Conservation (phyloP, 2,329 filamentous ascomycete species). For the Cordyceps sp. region DNA sequence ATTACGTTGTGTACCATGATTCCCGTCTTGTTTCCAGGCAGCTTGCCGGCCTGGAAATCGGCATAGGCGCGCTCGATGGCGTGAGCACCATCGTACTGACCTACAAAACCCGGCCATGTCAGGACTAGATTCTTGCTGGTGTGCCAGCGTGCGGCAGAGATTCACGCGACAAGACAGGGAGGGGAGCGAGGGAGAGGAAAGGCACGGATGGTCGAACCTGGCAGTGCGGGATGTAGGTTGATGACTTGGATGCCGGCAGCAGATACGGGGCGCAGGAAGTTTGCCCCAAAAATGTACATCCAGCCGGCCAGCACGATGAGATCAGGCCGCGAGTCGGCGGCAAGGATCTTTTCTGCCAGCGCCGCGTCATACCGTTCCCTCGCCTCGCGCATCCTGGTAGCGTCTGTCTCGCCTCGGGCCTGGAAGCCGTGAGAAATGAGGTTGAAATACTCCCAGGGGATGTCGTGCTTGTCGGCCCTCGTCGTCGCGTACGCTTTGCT, state of each 20-base stretch:
- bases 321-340: slow-evolving; percentile 38
- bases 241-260: slow-evolving; percentile 50
- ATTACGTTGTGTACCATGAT: slow-evolving; percentile 86
- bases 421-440: slow-evolving; percentile 54
- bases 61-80: slow-evolving; percentile 67
- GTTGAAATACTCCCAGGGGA: slow-evolving; percentile 70
- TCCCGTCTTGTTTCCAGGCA: slow-evolving; percentile 47
- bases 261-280: slow-evolving; percentile 54
- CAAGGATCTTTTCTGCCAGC: slow-evolving; percentile 50
- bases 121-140: too few species aligned
- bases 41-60: slow-evolving; percentile 47
- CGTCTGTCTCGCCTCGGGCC: slow-evolving; percentile 39
- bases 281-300: slow-evolving; percentile 65
- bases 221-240: slow-evolving; percentile 66
- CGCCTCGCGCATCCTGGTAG: slow-evolving; percentile 33
- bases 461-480: slow-evolving; percentile 14
- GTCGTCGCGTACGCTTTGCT: slow-evolving; percentile 26
- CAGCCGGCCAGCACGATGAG: slow-evolving; percentile 72
- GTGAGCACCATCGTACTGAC: slow-evolving; percentile 58
- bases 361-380: slow-evolving; percentile 59
- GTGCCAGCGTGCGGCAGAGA: too few species aligned
- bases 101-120: too few species aligned
- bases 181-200: background rate
- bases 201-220: slow-evolving; percentile 20
- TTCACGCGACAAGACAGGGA: slow-evolving; percentile 8